phyloP scores from a whole-genome alignment of 257 asterid genomes.

The Rubia yunnanensis region DNA sequence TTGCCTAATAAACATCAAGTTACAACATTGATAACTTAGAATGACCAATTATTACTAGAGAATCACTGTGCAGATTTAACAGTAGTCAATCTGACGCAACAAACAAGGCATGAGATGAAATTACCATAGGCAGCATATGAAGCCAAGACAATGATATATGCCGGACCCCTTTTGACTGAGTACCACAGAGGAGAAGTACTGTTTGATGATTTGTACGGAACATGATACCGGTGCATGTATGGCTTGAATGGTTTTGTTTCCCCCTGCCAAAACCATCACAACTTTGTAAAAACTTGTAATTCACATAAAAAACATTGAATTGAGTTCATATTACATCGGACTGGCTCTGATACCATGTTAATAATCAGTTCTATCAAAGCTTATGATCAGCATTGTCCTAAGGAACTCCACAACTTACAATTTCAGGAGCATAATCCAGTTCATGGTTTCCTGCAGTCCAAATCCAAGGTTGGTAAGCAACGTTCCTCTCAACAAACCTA shows the following conservation, averaged over 20 bases:
- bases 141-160: conserved; percentile 77
- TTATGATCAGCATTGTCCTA: no score
- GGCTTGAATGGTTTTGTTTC: conserved; percentile 84
- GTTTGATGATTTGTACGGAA: conserved; percentile 50
- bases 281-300: not conserved
- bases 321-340: no score
- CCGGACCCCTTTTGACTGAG: conserved; percentile 88
- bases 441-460: conserved; percentile 92
- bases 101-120: not conserved
- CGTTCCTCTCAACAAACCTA: conserved; percentile 71
- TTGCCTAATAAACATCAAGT: conserved; percentile 35
- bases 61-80: no score
- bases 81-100: not conserved
- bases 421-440: conserved; percentile 66
- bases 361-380: no score
- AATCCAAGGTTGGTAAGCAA: conserved; percentile 92
- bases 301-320: not conserved
- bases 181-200: conserved; percentile 81
- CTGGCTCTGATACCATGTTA: no score
- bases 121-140: conserved; percentile 90
- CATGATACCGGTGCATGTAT: conserved; percentile 51
- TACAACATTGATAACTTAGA: not conserved
- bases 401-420: conserved; percentile 40
- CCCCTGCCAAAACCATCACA: conserved; percentile 46
- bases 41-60: no score